phyloP scores from a whole-genome alignment of 169 alveolate genomes.

The Plasmodium vivax region DNA sequence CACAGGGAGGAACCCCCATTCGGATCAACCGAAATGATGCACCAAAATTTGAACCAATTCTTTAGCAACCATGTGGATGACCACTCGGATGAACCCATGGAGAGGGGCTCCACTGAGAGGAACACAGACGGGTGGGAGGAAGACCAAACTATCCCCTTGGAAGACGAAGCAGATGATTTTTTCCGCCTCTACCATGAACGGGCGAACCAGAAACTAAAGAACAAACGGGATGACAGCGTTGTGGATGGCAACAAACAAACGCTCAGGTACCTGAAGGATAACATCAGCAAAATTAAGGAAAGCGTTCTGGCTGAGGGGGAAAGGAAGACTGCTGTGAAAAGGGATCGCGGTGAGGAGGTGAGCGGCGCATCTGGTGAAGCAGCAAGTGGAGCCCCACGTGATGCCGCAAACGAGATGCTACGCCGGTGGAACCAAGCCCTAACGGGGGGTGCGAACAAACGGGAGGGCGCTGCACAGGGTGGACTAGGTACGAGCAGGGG shows the following conservation, averaged over 20 bases:
- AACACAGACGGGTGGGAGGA: not conserved
- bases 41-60: not conserved
- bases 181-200: not conserved
- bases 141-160: not conserved
- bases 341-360: not conserved
- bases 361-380: not conserved
- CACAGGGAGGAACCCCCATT: not conserved
- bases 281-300: slow-evolving; percentile 10
- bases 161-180: slow-evolving; percentile 6
- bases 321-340: not conserved
- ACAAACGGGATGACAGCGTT: not conserved
- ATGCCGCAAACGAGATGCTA: not conserved
- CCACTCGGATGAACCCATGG: not conserved
- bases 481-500: not conserved
- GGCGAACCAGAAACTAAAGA: not conserved
- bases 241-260: slow-evolving; percentile 23
- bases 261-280: slow-evolving; percentile 27
- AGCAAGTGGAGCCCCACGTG: not conserved
- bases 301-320: not conserved
- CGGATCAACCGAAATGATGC: not conserved
- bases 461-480: not conserved
- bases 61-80: not conserved
- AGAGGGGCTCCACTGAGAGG: not conserved
- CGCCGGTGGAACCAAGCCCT: not conserved
- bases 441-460: not conserved